Conservation (phyloP, 2,329 filamentous ascomycete genomes). For the Colletotrichum eleusines region DNA sequence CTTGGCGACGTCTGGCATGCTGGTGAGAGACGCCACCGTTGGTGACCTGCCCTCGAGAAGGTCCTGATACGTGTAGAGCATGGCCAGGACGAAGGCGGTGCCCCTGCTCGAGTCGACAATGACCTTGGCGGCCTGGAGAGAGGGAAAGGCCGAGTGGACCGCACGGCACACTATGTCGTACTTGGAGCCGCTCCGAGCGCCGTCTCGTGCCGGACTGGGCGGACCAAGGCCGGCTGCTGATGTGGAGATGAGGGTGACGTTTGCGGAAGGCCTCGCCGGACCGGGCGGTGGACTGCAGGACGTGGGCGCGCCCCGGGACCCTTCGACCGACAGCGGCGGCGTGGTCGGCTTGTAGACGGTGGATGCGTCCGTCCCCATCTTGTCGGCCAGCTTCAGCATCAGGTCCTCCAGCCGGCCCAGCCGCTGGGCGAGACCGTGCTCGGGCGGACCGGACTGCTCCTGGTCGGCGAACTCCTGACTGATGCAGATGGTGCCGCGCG, state of each 20-base stretch:
- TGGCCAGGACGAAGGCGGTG: conserved; percentile 46
- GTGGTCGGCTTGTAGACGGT: conserved; percentile 22
- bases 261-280: conserved; percentile 35
- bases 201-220: background rate
- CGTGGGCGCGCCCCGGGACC: conserved; percentile 54
- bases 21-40: conserved; percentile 43
- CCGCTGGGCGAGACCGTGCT: conserved; percentile 56
- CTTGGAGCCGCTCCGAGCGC: conserved; percentile 23
- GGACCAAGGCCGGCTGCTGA: background rate
- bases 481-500: conserved; percentile 58
- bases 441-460: conserved; percentile 45
- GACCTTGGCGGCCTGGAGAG: conserved; percentile 7
- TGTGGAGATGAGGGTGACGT: conserved; percentile 42
- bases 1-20: conserved; percentile 50
- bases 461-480: conserved; percentile 61
- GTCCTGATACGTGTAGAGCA: conserved; percentile 47
- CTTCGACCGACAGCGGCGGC: conserved; percentile 46
- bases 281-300: conserved; percentile 46
- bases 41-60: conserved; percentile 52
- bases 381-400: conserved; percentile 57
- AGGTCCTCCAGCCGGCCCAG: conserved; percentile 60
- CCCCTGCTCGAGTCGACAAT: conserved; percentile 43
- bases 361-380: conserved; percentile 13
- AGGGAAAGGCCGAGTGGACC: conserved; percentile 26
- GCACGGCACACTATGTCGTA: conserved; percentile 37